Base-by-base conservation (phyloP, 164 flowering plant species). In the Tetracentron sinense region DNA sequence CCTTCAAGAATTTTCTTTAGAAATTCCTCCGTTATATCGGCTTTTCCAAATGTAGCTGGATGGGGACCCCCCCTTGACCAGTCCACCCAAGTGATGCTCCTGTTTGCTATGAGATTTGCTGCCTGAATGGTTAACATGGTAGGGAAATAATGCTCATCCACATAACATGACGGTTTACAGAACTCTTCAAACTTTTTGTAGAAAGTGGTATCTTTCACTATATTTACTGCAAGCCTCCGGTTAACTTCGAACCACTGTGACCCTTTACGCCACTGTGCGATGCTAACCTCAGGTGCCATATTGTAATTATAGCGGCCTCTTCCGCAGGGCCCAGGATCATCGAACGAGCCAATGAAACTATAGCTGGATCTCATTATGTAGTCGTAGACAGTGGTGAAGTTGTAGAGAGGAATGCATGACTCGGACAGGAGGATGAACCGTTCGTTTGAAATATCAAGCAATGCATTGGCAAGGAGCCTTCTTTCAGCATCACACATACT, bases 351-450 rank as follows among this genome's bases (percentile, higher is more conserved):
- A 4, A 75, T 29, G 54, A 79, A 79, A 59, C 65, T 72, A 27
- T 69, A 60, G 35, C 46, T 64, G 62, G 83, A 72, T 23, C 27
- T 23, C 10, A 30, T 28, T 16, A 79, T 47, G 71, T 79, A 75
- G 54, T 52, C 19, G 77, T 79, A 77, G 72, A 73, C 49, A 21
- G 51, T 38, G 62, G 63, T 64, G 75, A 79, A 79, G 68, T 72
- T 72, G 79, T 54, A 73, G 54, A 79, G 71, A 4, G 83, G 83
- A 8, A 79, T 79, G 79, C 83, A 79, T 31, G 75, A 53, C 31
- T 79, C 83, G 1, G 83, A 79, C 22, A 79, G 64, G 0, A 79
- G 69, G 16, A 79, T 60, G 50, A 79, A 79, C 30, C 74, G n/a
- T 51, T 75, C 60, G 54, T 79, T 79, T 25, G 76, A 74, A 19